Base-by-base conservation (phyloP, 164 flowering plant species). In the Aristolochia contorta region DNA sequence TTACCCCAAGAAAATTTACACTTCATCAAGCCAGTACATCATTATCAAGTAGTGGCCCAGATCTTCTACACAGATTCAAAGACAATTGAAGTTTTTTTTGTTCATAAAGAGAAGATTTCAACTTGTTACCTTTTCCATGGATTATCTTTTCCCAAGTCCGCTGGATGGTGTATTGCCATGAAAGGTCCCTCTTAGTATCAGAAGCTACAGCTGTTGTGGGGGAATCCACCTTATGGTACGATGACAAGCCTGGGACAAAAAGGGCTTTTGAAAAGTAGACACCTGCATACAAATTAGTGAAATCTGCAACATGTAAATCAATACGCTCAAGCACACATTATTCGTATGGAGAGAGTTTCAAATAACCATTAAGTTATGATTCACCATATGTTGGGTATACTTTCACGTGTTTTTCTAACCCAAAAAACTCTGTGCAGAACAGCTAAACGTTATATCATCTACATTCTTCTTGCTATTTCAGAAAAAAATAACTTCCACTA, bases 131-230 rank as follows among this genome's bases (percentile, higher is more conserved):
- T 72, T 72, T 80, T 27, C 87, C 83, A 64, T 76, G 82, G 45
- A 74, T 67, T 19, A 82, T 68, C 75, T 78, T 83, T 76, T 87
- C 91, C 97, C 97, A 91, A 45, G 80, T 73, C 63, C 79, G 79
- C 66, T 87, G 97, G 57, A 91, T 81, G 47, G 69, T 72, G 58
- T 71, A 77, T 68, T 87, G 97, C 97, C 97, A 91, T 16, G 93
- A 71, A 65, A 91, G 69, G 67, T 87, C 89, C 73, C 58, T 80
- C 20, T 62, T 46, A 58, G 59, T 48, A 65, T 72, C 73, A 45
- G 69, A 53, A 46, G 89, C 74, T 64, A 77, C 67, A 48, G 65
- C 57, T 13, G 89, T 73, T 52, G 77, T 47, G 47, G 69, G 85
- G 51, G 95, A 90, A 49, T 80, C 79, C 47, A 91, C 93, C 82